A percentile compares a stretch with the other conserved stretches of the same genome.
phyloP scores from a whole-genome alignment of 192 early-diverging fungal genomes.

The Linnemannia elongata region DNA sequence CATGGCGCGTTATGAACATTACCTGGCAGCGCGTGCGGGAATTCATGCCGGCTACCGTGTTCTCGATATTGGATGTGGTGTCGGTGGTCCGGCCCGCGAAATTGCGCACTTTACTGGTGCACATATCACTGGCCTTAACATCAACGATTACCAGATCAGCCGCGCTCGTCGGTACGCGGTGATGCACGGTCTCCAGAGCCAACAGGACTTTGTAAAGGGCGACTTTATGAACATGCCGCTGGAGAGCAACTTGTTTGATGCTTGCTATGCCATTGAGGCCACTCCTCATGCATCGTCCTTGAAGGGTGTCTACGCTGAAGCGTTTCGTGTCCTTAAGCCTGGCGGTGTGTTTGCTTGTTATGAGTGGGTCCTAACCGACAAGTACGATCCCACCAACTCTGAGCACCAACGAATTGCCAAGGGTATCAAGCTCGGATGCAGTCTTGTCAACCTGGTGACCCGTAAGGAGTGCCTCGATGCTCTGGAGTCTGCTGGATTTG shows the following conservation, averaged over 20 bases:
- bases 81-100: conserved; percentile 92
- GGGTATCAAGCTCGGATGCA: conserved; percentile 75
- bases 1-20: conserved; percentile 90
- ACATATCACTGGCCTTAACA: conserved; percentile 90
- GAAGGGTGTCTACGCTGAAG: conserved; percentile 85
- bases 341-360: conserved; percentile 90
- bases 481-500: conserved; percentile 83
- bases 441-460: conserved; percentile 29
- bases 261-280: conserved; percentile 91
- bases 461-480: conserved; percentile 67
- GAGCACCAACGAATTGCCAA: conserved; percentile 80
- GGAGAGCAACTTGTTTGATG: conserved; percentile 79
- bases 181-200: conserved; percentile 73
- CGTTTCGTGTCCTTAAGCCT: conserved; percentile 91
- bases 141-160: conserved; percentile 94
- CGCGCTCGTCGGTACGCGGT: conserved; percentile 80
- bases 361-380: conserved; percentile 91
- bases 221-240: conserved; percentile 87
- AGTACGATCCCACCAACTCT: conserved; percentile 82
- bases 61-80: conserved; percentile 93
- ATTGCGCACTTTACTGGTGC: conserved; percentile 82
- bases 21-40: conserved; percentile 75
- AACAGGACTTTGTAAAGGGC: conserved; percentile 74
- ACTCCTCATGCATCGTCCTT: conserved; percentile 88
- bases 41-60: conserved; percentile 76